A percentile compares a stretch with the other conserved stretches of the same genome.
Conservation (phyloP, 257 asterid species). For the Solanum sitiens region DNA sequence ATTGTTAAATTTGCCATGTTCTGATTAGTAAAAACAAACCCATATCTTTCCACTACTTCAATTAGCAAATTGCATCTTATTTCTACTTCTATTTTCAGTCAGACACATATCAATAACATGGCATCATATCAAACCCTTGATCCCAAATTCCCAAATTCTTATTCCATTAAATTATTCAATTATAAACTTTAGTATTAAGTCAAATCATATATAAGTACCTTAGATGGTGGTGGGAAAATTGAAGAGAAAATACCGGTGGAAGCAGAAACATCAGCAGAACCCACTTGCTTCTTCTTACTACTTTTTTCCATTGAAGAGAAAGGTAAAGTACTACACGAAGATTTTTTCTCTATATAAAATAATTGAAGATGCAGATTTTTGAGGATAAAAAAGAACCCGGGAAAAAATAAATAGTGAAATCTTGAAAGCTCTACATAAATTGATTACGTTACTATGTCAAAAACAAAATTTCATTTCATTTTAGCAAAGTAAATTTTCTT, state of each 20-base stretch:
- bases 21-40: background rate
- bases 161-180: background rate
- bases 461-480: too few relatives aligned
- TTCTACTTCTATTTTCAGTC: background rate
- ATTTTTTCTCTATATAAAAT: background rate
- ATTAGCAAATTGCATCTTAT: background rate
- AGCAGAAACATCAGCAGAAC: conserved; percentile 7
- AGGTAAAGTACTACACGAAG: background rate
- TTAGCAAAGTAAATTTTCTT: too few relatives aligned
- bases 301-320: conserved; percentile 20
- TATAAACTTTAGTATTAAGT: background rate
- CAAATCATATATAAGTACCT: conserved; percentile 6
- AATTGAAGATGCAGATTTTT: background rate
- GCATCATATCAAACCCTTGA: background rate
- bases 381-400: background rate
- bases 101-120: background rate
- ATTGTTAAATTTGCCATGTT: background rate
- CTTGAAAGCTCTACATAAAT: background rate
- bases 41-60: background rate
- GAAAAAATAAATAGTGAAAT: background rate
- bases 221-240: conserved; percentile 30
- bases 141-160: background rate
- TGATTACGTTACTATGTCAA: too few relatives aligned
- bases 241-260: conserved; percentile 30
- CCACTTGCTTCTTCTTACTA: background rate